Conservation (phyloP, 768 basidiomycete genomes). For the Russula foetens region DNA sequence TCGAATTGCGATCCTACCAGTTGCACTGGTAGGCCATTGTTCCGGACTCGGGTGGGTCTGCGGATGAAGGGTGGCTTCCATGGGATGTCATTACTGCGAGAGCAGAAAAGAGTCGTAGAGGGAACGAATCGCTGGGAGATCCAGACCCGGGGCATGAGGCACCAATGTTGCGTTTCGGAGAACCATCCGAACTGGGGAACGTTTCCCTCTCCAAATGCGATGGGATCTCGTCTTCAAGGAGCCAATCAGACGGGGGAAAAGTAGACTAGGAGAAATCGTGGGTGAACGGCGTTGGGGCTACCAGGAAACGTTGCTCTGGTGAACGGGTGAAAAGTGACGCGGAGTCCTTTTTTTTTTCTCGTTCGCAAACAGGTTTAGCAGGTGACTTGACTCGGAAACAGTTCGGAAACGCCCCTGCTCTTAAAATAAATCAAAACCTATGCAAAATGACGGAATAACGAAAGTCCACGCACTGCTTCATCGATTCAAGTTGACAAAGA, state of each 20-base stretch:
- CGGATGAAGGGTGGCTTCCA: background rate
- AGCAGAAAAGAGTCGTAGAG: background rate
- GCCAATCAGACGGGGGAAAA: background rate
- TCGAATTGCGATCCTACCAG: background rate
- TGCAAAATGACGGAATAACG: background rate
- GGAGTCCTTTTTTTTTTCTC: background rate
- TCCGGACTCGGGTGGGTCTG: background rate
- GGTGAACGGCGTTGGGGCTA: background rate
- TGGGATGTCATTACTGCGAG: background rate
- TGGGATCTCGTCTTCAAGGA: background rate
- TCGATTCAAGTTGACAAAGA: background rate
- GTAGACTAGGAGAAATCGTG: background rate
- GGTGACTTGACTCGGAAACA: background rate
- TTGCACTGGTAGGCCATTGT: background rate
- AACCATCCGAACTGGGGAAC: slow-evolving; percentile 8
- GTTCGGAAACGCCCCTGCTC: background rate
- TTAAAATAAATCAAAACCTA: background rate
- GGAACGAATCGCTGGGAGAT: background rate
- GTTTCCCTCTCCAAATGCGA: background rate
- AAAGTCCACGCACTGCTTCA: background rate
- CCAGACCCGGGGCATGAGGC: slow-evolving; percentile 8
- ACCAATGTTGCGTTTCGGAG: background rate
- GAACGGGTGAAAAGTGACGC: background rate
- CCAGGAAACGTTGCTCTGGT: background rate
- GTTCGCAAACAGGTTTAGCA: background rate